A percentile compares a stretch with the other conserved stretches of the same genome.
Conservation (phyloP, 768 basidiomycete species). For the Coprinopsis cinerea region DNA sequence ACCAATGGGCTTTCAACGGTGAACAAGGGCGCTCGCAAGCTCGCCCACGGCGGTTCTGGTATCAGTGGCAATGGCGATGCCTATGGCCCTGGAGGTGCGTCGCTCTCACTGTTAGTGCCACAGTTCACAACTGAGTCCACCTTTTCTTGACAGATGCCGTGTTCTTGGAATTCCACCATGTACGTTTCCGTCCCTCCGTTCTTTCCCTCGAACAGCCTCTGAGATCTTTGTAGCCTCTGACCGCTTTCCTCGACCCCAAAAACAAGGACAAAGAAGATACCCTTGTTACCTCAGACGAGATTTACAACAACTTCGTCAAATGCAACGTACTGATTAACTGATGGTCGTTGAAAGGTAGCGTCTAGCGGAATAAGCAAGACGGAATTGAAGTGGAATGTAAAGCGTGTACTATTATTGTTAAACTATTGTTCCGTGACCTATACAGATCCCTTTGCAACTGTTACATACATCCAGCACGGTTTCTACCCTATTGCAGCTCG, state of each 20-base stretch:
- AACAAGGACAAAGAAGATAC: conserved; percentile 56
- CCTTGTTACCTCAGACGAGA: conserved; percentile 60
- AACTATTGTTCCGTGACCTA: neutral
- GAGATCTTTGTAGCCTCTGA: conserved; percentile 38
- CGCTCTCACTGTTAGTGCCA: conserved; percentile 1
- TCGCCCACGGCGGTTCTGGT: conserved; percentile 73
- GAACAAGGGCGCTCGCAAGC: conserved; percentile 53
- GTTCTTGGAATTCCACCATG: conserved; percentile 67
- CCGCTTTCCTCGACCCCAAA: conserved; percentile 57
- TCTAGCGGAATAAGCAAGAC: neutral
- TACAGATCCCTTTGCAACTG: neutral
- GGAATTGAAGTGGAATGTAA: neutral
- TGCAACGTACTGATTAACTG: conserved; percentile 36
- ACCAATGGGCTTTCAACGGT: conserved; percentile 49
- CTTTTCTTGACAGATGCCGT: conserved; percentile 40
- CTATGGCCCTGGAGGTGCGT: conserved; percentile 53
- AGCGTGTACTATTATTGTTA: neutral
- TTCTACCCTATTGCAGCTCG: no score
- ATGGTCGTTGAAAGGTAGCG: neutral
- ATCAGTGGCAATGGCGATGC: conserved; percentile 46
- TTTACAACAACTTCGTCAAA: conserved; percentile 69
- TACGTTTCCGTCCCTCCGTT: conserved; percentile 19
- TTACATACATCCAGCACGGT: neutral
- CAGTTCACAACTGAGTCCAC: conserved; percentile 1
- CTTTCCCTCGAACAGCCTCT: conserved; percentile 1